These are phyloP conservation scores for Xylariaceae sp. DNA, from an alignment of 2,329 filamentous ascomycete genomes.

Conservation along the genomic window DNA sequence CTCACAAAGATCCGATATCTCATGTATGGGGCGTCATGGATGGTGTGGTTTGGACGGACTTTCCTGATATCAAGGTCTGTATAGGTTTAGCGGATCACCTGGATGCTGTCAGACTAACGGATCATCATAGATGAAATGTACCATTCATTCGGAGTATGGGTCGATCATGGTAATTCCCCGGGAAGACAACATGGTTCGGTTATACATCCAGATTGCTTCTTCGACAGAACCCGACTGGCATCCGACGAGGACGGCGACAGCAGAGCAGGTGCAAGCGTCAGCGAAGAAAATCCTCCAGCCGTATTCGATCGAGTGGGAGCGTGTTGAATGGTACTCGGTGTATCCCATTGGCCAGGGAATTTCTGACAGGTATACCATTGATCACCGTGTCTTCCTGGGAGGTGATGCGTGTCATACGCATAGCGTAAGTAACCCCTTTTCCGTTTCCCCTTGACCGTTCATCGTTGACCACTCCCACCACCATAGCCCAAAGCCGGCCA, in stretches of 20 bases:
- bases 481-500: conserved; percentile 69
- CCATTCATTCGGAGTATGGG: conserved; percentile 67
- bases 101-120: conserved; percentile 40
- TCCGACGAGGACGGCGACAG: conserved; percentile 58
- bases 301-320: conserved; percentile 62
- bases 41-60: conserved; percentile 65
- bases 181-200: conserved; percentile 56
- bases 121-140: conserved; percentile 59
- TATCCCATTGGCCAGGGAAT: conserved; percentile 74
- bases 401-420: conserved; percentile 78
- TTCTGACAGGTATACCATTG: conserved; percentile 60
- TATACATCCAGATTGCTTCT: conserved; percentile 63
- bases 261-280: conserved; percentile 57
- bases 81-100: neutral
- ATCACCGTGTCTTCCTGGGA: conserved; percentile 66
- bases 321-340: conserved; percentile 68
- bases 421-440: conserved; percentile 47
- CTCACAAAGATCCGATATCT: conserved; percentile 63
- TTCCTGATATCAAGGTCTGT: conserved; percentile 67
- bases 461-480: conserved; percentile 25
- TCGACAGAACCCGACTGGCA: conserved; percentile 57
- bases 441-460: neutral
- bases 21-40: conserved; percentile 76
- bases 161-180: conserved; percentile 76
- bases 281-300: conserved; percentile 62